Evolutionary conservation across 2,329 filamentous ascomycete genomes (phyloP).

Genomic region (Colletotrichum sp.): DNA sequence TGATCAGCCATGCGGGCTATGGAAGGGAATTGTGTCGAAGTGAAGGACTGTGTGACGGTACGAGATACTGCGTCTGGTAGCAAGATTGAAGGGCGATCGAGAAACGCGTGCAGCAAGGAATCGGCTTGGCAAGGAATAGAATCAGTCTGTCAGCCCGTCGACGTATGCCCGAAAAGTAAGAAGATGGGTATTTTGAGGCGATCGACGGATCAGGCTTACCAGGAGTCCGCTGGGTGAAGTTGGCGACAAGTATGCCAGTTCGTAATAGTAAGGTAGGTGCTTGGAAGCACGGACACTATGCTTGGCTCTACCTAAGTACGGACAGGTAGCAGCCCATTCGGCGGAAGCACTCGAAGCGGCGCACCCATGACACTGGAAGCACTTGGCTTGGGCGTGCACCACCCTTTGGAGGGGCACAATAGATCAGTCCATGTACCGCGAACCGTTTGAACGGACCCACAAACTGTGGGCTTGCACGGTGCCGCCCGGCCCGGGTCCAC

Average conservation of each 20-base stretch:
- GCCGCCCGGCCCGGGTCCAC: not conserved
- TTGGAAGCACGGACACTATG: not conserved
- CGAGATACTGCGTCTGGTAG: not conserved
- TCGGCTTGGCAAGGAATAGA: not conserved
- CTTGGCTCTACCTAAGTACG: not conserved
- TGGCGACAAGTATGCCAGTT: slow-evolving; percentile 16
- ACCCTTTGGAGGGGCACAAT: not conserved
- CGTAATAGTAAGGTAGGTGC: not conserved
- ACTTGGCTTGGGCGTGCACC: not conserved
- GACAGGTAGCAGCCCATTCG: not conserved
- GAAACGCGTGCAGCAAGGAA: not conserved
- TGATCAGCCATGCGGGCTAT: slow-evolving; percentile 70
- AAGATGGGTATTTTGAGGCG: not conserved
- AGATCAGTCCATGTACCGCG: not conserved
- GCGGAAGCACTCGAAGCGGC: not conserved
- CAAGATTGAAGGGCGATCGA: not conserved
- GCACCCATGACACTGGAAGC: not conserved
- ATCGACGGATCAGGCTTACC: not conserved
- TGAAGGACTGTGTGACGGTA: not conserved
- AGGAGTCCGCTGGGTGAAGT: not conserved
- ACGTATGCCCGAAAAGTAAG: slow-evolving; percentile 2
- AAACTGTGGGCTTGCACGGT: not conserved
- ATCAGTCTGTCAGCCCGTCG: not conserved
- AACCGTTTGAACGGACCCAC: not conserved
- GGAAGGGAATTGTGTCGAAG: not conserved